phyloP scores from a whole-genome alignment of 257 asterid genomes.

The Plectranthus barbatus region DNA sequence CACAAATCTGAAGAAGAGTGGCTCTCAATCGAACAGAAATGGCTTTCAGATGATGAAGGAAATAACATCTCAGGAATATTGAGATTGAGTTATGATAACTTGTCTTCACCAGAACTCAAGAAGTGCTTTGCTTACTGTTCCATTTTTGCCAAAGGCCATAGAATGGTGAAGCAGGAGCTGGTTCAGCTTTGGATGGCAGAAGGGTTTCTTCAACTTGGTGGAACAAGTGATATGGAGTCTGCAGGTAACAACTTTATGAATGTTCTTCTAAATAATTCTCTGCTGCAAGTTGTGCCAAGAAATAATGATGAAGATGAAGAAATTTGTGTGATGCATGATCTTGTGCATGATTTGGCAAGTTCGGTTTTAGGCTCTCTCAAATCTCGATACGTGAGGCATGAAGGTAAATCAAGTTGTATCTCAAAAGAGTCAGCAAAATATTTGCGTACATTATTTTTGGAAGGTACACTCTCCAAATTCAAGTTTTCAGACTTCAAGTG shows the following conservation, averaged over 20 bases:
- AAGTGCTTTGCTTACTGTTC: constrained; percentile 22
- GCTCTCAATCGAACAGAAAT: background rate
- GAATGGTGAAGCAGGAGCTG: background rate
- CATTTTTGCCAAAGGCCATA: background rate
- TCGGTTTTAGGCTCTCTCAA: background rate
- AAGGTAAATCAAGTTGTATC: background rate
- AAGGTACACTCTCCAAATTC: background rate
- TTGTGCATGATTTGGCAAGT: constrained; percentile 24
- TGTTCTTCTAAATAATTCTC: constrained; percentile 6
- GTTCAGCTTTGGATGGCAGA: background rate
- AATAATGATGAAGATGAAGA: background rate
- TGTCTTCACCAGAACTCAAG: constrained; percentile 7
- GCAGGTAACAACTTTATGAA: background rate
- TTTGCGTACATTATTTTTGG: constrained; percentile 8
- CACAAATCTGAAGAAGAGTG: background rate
- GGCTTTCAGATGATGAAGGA: background rate
- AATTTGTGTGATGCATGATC: constrained; percentile 15
- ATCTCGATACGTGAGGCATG: background rate
- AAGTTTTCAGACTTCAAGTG: background rate
- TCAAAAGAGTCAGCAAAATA: background rate
- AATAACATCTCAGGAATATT: background rate
- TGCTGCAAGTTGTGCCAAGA: constrained; percentile 5
- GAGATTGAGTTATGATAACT: constrained; percentile 20
- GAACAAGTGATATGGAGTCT: background rate
- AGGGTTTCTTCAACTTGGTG: background rate